Conservation (phyloP, 345 rosid species). For the Angophora floribunda region DNA sequence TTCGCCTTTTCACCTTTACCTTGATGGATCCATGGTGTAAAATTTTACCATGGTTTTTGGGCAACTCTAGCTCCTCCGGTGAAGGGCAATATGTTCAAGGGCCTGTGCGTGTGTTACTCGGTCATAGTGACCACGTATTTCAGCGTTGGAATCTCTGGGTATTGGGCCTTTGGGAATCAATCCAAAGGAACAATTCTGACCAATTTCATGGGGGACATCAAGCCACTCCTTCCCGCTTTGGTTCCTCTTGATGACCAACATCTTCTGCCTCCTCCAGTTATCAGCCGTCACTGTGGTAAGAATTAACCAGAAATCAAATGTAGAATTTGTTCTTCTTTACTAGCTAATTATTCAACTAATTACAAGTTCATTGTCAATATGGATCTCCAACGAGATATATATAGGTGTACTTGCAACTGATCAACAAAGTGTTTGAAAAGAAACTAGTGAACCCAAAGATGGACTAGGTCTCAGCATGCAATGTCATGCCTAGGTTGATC, state of each 20-base stretch:
- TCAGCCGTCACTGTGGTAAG: conserved; percentile 31
- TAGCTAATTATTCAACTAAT: neutral
- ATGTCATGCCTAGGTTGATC: conserved; percentile 25
- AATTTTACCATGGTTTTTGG: neutral
- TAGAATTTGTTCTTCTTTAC: neutral
- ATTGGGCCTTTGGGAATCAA: conserved; percentile 51
- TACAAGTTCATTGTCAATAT: neutral
- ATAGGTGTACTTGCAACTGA: conserved; percentile 41
- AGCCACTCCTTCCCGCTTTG: conserved; percentile 34
- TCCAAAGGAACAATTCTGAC: conserved; percentile 12
- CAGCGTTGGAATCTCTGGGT: conserved; percentile 41
- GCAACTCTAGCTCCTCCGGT: conserved; percentile 53
- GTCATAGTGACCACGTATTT: conserved; percentile 24
- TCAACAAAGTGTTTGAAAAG: conserved; percentile 34
- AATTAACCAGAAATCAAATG: neutral
- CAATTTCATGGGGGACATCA: conserved; percentile 27
- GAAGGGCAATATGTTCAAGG: conserved; percentile 60
- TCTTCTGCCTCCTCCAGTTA: conserved; percentile 31
- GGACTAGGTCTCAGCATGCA: conserved; percentile 30
- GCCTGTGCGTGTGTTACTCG: conserved; percentile 33
- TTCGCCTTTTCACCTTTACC: neutral
- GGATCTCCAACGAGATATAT: neutral
- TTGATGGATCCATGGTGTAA: neutral
- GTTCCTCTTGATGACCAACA: conserved; percentile 35
- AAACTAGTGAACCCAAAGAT: conserved; percentile 22